Conservation (phyloP, 768 basidiomycete genomes). For the Crucibulum laeve region DNA sequence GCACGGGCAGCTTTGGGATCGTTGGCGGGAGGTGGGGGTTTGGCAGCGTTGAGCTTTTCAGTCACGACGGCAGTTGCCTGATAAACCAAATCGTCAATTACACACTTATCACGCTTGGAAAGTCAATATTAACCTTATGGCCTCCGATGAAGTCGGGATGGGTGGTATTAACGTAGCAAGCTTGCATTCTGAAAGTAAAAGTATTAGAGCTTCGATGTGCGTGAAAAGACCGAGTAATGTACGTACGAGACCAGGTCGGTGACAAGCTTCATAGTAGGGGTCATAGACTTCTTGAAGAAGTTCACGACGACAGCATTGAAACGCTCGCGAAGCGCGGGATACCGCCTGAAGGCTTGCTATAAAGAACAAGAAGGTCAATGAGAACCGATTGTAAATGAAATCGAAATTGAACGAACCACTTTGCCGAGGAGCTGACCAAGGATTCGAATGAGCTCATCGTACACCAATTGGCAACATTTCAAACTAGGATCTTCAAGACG, state of each 20-base stretch:
- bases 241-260: slow-evolving; percentile 87
- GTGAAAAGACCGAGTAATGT: not conserved
- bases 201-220: slow-evolving; percentile 4
- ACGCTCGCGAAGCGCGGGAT: slow-evolving; percentile 92
- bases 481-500: slow-evolving; percentile 90
- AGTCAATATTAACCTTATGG: slow-evolving; percentile 57
- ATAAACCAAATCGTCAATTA: no score
- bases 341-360: slow-evolving; percentile 94
- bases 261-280: slow-evolving; percentile 92
- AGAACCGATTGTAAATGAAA: not conserved
- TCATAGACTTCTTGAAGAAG: slow-evolving; percentile 95
- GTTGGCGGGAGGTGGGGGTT: slow-evolving; percentile 49
- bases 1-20: slow-evolving; percentile 70
- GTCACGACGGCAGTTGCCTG: slow-evolving; percentile 87
- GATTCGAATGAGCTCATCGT: slow-evolving; percentile 96
- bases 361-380: slow-evolving; percentile 4
- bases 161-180: slow-evolving; percentile 98
- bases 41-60: slow-evolving; percentile 79
- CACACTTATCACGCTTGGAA: no score
- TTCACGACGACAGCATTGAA: slow-evolving; percentile 96
- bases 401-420: slow-evolving; percentile 52
- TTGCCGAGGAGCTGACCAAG: slow-evolving; percentile 87
- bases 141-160: slow-evolving; percentile 98
- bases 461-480: slow-evolving; percentile 94
- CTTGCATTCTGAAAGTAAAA: slow-evolving; percentile 73